phyloP scores from a whole-genome alignment of 2,329 filamentous ascomycete genomes.

The Nannizzia gypsea region DNA sequence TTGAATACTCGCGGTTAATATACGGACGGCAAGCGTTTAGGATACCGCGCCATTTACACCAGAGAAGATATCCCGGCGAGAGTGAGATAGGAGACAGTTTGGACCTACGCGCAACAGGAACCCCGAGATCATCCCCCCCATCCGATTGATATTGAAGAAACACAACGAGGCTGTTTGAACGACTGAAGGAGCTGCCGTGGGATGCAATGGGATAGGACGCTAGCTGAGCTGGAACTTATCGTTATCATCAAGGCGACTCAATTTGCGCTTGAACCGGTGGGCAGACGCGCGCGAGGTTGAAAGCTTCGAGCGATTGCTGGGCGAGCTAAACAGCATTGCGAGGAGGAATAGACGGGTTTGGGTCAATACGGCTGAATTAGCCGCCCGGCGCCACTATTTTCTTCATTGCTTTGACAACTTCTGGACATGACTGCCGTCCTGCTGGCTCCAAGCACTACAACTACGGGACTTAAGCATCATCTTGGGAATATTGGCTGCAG shows the following conservation, averaged over 20 bases:
- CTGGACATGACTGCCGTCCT: conserved; percentile 15
- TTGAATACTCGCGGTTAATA: background rate
- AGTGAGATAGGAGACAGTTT: background rate
- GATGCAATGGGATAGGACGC: background rate
- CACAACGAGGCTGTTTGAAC: background rate
- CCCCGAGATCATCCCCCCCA: background rate
- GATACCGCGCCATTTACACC: background rate
- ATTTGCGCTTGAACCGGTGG: background rate
- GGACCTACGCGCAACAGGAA: background rate
- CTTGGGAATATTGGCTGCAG: conserved; percentile 7
- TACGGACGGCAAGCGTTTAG: background rate
- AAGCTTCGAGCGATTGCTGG: background rate
- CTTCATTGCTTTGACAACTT: background rate
- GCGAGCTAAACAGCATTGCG: background rate
- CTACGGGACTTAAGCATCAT: conserved; percentile 7
- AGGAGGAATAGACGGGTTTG: background rate
- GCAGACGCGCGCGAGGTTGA: background rate
- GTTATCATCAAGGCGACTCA: background rate
- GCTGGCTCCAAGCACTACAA: conserved; percentile 8
- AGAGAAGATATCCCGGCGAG: background rate
- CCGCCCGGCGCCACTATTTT: background rate
- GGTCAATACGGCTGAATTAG: background rate
- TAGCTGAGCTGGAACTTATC: background rate
- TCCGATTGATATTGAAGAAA: background rate
- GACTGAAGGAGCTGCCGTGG: background rate